phyloP scores from a whole-genome alignment of 2,329 filamentous ascomycete species.

The Monosporascus sp. region DNA sequence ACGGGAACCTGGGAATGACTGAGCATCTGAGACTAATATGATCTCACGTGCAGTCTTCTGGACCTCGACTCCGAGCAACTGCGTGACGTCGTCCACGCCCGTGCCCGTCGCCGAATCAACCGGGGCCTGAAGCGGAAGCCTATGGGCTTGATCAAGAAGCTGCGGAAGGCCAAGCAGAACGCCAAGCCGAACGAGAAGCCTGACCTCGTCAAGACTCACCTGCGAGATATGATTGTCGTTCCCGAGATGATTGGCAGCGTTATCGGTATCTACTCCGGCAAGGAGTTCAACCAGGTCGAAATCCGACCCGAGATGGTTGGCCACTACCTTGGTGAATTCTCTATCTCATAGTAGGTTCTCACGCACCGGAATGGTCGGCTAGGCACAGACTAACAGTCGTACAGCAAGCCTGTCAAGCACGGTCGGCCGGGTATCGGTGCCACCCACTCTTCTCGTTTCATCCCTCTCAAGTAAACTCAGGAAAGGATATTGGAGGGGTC shows the following conservation, averaged over 20 bases:
- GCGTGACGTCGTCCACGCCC: constrained; percentile 98
- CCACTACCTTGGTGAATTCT: constrained; percentile 99
- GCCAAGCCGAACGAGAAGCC: constrained; percentile 99
- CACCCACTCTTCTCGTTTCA: constrained; percentile 99
- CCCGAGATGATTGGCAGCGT: constrained; percentile 99
- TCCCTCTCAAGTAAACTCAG: constrained; percentile 91
- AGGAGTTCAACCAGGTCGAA: constrained; percentile 99
- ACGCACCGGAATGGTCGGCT: background rate
- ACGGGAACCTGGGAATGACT: background rate
- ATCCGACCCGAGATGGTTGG: constrained; percentile 99
- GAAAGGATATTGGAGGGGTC: constrained; percentile 39
- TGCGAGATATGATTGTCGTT: constrained; percentile 99
- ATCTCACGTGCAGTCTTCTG: constrained; percentile 66
- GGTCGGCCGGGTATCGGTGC: constrained; percentile 99
- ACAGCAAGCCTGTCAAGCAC: constrained; percentile 99
- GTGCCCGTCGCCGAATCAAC: constrained; percentile 98
- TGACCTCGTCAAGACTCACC: constrained; percentile 97
- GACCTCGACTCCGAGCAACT: constrained; percentile 98
- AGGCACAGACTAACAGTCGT: constrained; percentile 40
- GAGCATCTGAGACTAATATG: constrained; percentile 10
- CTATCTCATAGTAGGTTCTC: constrained; percentile 91
- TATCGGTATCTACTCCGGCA: constrained; percentile 98
- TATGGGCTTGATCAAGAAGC: constrained; percentile 99
- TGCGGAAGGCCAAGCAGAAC: constrained; percentile 98
- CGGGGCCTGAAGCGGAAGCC: constrained; percentile 99